Evolutionary conservation across 2,329 filamentous ascomycete genomes (phyloP).

Genomic region (Aspergillus clavatus): DNA sequence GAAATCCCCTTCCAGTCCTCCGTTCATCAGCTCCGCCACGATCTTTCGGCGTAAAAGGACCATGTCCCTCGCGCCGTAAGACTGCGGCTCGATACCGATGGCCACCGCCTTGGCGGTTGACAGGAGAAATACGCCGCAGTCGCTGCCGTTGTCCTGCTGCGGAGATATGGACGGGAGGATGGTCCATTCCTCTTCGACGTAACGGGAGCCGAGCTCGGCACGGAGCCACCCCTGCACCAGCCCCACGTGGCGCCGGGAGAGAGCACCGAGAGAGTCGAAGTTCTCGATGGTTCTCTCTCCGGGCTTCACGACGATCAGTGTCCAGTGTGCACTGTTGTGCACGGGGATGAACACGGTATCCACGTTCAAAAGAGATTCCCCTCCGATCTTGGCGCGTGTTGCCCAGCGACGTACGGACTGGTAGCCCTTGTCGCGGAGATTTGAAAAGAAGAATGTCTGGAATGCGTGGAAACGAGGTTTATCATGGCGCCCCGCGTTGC

Average conservation of each 20-base stretch:
- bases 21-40: constrained; percentile 45
- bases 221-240: constrained; percentile 40
- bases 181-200: constrained; percentile 42
- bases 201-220: constrained; percentile 38
- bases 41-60: constrained; percentile 41
- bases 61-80: constrained; percentile 39
- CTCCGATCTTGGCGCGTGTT: constrained; percentile 44
- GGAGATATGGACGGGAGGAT: constrained; percentile 38
- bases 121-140: constrained; percentile 49
- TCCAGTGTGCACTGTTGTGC: constrained; percentile 46
- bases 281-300: constrained; percentile 42
- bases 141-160: constrained; percentile 44
- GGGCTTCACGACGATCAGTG: constrained; percentile 44
- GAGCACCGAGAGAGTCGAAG: constrained; percentile 43
- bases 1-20: constrained; percentile 42
- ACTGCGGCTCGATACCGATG: constrained; percentile 41
- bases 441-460: constrained; percentile 43
- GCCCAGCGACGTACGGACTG: constrained; percentile 41
- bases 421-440: constrained; percentile 39
- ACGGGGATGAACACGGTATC: constrained; percentile 47
- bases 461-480: constrained; percentile 41
- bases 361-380: constrained; percentile 39
- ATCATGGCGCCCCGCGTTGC: constrained; percentile 32
- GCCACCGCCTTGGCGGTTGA: constrained; percentile 47
- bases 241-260: constrained; percentile 28